Evolutionary conservation across 2,329 filamentous ascomycete species (phyloP), one percentile per base, ranked within the genome.

Genomic region (Botrytis deweyae): DNA sequence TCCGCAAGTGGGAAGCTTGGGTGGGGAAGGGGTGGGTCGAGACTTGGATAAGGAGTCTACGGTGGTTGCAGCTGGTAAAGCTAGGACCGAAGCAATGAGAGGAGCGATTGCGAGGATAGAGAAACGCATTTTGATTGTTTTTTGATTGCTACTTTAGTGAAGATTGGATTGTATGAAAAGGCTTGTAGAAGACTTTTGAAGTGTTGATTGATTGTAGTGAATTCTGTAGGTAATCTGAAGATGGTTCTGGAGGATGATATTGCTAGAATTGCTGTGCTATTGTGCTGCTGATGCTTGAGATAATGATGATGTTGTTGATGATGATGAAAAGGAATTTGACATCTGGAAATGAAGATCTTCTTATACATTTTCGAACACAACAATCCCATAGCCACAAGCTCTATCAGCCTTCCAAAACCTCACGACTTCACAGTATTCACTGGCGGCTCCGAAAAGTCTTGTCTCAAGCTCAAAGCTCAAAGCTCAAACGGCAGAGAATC

Each of bases 41-140:
- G 66, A 40, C 29, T 38, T 58, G 38, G 20, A 42, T 52, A 58
- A 33, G 36, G 46, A 29, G 49, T 42, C 38, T 10, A 49, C 36
- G 25, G 10, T 18, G 10, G 9, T 44, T 2, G 49, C 52, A 16
- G 66, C 52, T 58, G 66, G 49, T 42, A 69, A 33, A 16, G 66
- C 66, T 3, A 69, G 38, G 2, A 20, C n/a, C 6, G 66, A 69
- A 20, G 38, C 66, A 2, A 69, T 69, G 49, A 69, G n/a, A 7
- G 66, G 66, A 4, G 66, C 33, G 25, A 69, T 33, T 9, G 66
- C 49, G 49, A 69, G 20, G 66, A 69, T 69, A 29, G 66, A 69
- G 49, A 69, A 69, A 58, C 46, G 66, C 66, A 69, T 69, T 69
- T 58, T 59, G 66, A 42, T 42, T 44, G 0, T 58, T 12, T 38